Evolutionary conservation across 139 green algal genomes (phyloP), one percentile per base, ranked within the genome.

Genomic region (Chlorella ohadii): DNA sequence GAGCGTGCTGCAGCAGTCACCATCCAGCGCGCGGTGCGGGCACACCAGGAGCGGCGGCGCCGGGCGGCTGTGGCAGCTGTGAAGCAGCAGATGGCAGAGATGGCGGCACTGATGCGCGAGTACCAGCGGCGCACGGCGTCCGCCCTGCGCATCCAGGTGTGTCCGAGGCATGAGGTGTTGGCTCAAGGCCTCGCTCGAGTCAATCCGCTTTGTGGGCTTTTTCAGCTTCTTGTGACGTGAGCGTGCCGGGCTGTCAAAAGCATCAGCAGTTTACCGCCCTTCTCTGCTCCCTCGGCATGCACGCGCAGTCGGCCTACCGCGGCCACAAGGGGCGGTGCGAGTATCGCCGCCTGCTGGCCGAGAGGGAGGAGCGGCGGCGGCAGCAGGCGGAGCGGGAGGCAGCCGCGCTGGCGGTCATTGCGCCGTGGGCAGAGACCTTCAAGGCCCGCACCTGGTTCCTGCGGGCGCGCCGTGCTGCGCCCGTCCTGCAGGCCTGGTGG

Each of bases 21-120:
- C 44, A 86, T 94, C 25, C 92, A 95, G 87, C 57, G 72, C 3
- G 31, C 61, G 12, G 78, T 90, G 36, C 88, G 91, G 73, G 83
- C 75, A 57, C 88, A 84, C 79, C 78, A 85, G 23, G 90, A 72
- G 16, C 83, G 85, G 4, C 56, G 74, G 81, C 78, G 63, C 39
- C 83, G 81, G 2, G 61, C 41, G 4, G 64, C 82, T 1, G 51
- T 82, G n/a, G 41, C 36, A 3, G 64, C 64, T 23, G 39, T 84
- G n/a, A 84, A 72, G 34, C 72, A 39, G 51, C 66, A 83, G 66
- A 87, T 89, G 81, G 31, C 82, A 67, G 56, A 86, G 55, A 74
- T 92, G 84, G 87, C 82, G 12, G 15, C 31, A 5, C 65, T 83
- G 27, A 85, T 92, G 89, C 59, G 31, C n/a, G 23, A 78, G 36